Evolutionary conservation across 73 alveolate species (phyloP).

Genomic region (Paramecium bursaria): DNA sequence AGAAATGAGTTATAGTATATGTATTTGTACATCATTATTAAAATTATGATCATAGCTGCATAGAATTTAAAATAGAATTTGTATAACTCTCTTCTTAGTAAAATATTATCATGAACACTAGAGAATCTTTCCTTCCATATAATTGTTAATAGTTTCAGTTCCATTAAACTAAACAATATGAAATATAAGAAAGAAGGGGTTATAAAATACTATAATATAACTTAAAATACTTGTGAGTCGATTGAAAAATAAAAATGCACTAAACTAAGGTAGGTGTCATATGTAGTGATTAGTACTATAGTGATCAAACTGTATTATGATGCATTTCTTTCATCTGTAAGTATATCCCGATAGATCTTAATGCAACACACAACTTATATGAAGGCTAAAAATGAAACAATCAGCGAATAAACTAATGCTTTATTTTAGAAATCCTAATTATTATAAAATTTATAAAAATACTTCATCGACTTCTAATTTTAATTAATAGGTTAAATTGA

Average conservation of each 20-base stretch:
- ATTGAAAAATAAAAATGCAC: background rate
- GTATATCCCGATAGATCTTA: background rate
- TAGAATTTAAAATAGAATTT: constrained; percentile 29
- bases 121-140: constrained; percentile 62
- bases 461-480: no score
- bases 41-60: background rate
- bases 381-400: background rate
- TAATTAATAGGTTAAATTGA: no score
- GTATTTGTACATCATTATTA: constrained; percentile 3
- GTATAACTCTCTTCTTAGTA: constrained; percentile 38
- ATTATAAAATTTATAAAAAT: no score
- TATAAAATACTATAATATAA: constrained; percentile 41
- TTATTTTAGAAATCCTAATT: no score
- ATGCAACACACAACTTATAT: constrained; percentile 26
- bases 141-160: constrained; percentile 30
- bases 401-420: constrained; percentile 22
- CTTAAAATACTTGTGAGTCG: background rate
- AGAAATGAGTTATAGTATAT: constrained; percentile 22
- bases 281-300: constrained; percentile 10
- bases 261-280: constrained; percentile 14
- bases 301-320: background rate
- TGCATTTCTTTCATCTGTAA: background rate
- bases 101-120: background rate
- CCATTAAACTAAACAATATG: constrained; percentile 45
- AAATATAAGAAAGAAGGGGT: constrained; percentile 63